Evolutionary conservation across 2,329 filamentous ascomycete genomes (phyloP), one percentile per base, ranked within the genome.

Genomic region (Pseudogymnoascus sp.): DNA sequence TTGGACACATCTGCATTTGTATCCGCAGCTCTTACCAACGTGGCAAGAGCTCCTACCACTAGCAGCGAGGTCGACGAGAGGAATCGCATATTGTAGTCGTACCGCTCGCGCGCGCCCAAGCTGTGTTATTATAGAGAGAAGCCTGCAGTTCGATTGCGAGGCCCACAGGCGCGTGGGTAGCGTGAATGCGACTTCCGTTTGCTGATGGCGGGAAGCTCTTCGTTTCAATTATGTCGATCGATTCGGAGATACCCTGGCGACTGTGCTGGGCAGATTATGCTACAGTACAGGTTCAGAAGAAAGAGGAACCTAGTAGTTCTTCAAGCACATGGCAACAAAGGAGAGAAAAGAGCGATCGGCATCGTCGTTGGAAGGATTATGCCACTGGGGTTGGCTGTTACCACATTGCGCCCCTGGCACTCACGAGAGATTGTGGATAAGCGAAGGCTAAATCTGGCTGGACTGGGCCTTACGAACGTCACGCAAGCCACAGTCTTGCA

Each of bases 11-110:
- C 59, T 5, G 28, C 40, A n/a, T 43, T 43, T 53, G 40, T 21
- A 18, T 60, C 43, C 16, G 60, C 18, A 49, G 60, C 63, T 37
- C 34, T 28, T 36, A 63, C 14, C 46, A 59, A 28, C 21, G 63
- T 31, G 25, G 46, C 60, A 37, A 64, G 40, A 37, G 31, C 31
- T 31, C 37, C 38, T n/a, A 62, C 21, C 12, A 56, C 34, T 14
- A 64, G 59, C 38, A 62, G 34, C 60, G 63, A 42, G 9, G 60
- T 43, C 40, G 59, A 60, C 18, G 62, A 37, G 11, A 63, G 16
- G 25, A 63, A 61, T 25, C 59, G 25, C 62, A 63, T 63, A 18
- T 60, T 38, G 62, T 14, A 59, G 49, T 56, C 49, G 25, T 34
- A 56, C 25, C n/a, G 25, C 49, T 56, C 49, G 36, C 37, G 28